phyloP scores from a whole-genome alignment of 192 early-diverging fungal genomes.

The Neocallimastix lanati region DNA sequence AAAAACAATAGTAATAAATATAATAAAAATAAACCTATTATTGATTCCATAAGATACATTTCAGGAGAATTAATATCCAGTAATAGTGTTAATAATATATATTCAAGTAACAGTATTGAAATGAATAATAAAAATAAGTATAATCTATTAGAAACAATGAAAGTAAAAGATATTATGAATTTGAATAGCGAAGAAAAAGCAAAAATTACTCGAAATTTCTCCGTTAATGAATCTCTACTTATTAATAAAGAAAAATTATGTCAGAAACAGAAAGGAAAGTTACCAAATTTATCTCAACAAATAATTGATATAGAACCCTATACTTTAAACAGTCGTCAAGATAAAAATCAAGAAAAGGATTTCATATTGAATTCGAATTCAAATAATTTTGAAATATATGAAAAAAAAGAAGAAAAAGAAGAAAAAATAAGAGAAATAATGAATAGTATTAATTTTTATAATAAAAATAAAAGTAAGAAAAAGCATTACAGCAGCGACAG shows the following conservation, averaged over 20 bases:
- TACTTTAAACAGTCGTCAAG: background rate
- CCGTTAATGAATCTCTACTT: background rate
- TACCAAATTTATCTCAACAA: background rate
- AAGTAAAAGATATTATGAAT: background rate
- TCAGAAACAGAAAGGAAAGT: background rate
- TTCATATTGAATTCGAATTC: too few species aligned
- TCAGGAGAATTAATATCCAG: background rate
- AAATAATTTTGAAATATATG: too few species aligned
- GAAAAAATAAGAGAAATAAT: background rate
- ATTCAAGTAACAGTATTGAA: background rate
- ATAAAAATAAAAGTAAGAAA: background rate
- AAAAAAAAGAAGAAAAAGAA: background rate
- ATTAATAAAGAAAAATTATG: background rate
- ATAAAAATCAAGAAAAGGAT: too few species aligned
- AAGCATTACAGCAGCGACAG: too few species aligned
- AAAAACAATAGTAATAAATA: too few species aligned
- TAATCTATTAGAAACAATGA: background rate
- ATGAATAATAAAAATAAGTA: background rate
- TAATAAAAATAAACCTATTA: background rate
- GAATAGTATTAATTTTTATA: background rate
- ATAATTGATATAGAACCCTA: background rate
- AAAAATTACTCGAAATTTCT: background rate
- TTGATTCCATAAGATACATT: background rate
- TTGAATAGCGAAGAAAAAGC: background rate
- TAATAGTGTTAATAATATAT: background rate